Evolutionary conservation across 1,284 basidiomycete genomes (phyloP).

Genomic region (Trichosporon coremiiforme): DNA sequence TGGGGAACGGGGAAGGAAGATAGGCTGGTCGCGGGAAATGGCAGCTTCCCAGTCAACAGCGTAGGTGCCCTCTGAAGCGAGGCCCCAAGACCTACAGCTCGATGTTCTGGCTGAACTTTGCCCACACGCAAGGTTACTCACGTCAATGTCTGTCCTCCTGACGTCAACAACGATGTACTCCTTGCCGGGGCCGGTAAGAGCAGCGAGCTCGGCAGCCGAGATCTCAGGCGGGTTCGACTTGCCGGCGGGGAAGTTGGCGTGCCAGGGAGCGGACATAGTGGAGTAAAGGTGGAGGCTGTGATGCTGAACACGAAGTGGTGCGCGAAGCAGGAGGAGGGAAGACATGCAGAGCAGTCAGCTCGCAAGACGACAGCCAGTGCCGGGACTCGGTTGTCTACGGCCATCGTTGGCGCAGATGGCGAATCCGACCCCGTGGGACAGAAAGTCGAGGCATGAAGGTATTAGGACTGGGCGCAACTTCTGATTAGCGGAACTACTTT

Average conservation of each 20-base stretch:
- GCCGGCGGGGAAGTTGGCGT: conserved; percentile 33
- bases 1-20: too few relatives aligned
- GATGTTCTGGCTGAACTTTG: too few relatives aligned
- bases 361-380: neutral
- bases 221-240: conserved; percentile 27
- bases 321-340: neutral
- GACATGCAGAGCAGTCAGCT: neutral
- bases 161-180: conserved; percentile 44
- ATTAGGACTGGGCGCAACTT: neutral
- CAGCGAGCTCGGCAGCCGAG: conserved; percentile 33
- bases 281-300: neutral
- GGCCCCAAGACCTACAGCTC: too few relatives aligned
- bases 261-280: conserved; percentile 25
- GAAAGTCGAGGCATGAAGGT: neutral
- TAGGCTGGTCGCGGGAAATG: too few relatives aligned
- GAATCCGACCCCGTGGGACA: conserved; percentile 4
- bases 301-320: neutral
- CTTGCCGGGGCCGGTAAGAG: conserved; percentile 21
- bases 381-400: neutral
- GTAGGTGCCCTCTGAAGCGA: too few relatives aligned
- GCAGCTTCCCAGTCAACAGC: too few relatives aligned
- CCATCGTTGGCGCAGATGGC: conserved; percentile 5
- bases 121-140: conserved; percentile 23
- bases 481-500: neutral
- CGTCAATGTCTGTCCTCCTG: conserved; percentile 40